Percentiles rank a stretch among this genome's conserved stretches.
Evolutionary conservation across 169 alveolate genomes (phyloP).

Genomic region (Plasmodium sp.): DNA sequence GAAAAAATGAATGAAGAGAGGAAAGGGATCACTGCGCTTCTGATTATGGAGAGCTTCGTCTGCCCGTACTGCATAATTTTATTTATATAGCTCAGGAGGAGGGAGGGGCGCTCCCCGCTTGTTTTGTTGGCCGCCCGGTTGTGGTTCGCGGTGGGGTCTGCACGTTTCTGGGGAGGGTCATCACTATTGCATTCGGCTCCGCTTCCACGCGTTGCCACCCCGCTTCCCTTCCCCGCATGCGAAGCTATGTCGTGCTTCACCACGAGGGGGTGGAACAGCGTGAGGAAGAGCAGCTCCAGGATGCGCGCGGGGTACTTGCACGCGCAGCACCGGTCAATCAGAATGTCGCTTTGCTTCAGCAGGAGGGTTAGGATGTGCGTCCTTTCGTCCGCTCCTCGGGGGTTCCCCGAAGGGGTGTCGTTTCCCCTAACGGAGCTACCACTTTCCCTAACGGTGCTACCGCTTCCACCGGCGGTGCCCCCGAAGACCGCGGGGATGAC

Average conservation of each 20-base stretch:
- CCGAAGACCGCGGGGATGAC: slow-evolving; percentile 17
- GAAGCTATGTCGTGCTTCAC: slow-evolving; percentile 15
- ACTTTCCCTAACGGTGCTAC: not conserved
- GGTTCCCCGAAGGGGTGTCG: not conserved
- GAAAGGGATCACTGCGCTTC: slow-evolving; percentile 39
- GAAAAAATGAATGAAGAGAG: slow-evolving; percentile 42
- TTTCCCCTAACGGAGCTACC: not conserved
- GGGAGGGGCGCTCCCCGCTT: not conserved
- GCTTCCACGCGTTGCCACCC: not conserved
- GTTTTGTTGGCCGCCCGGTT: not conserved
- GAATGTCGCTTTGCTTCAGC: slow-evolving; percentile 17
- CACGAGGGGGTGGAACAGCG: slow-evolving; percentile 30
- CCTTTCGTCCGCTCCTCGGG: not conserved
- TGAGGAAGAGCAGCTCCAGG: slow-evolving; percentile 1
- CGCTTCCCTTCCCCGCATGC: not conserved
- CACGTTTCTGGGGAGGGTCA: not conserved
- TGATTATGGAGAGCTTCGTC: slow-evolving; percentile 10
- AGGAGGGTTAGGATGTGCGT: not conserved
- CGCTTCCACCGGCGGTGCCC: not conserved
- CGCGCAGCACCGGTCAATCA: slow-evolving; percentile 16
- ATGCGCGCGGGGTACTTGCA: slow-evolving; percentile 33
- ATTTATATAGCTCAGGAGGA: not conserved
- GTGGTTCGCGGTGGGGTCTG: not conserved
- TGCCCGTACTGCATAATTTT: slow-evolving; percentile 23
- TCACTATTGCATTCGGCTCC: not conserved